A percentile compares a stretch with the other conserved stretches of the same genome.
Evolutionary conservation across 2,329 filamentous ascomycete species (phyloP).

Genomic region (Venturia oleaginea): DNA sequence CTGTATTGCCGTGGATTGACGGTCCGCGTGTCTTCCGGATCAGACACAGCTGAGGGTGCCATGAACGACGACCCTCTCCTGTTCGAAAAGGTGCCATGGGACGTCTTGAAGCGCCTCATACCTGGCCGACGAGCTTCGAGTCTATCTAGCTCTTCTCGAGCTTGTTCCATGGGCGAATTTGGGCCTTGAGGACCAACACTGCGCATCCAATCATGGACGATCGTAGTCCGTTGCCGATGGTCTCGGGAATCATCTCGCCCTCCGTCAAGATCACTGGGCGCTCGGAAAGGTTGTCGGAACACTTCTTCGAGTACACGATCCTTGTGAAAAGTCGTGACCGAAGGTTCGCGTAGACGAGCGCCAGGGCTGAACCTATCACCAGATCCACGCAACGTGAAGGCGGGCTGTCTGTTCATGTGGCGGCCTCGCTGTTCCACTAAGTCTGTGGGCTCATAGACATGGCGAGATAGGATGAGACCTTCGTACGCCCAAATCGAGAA

Average conservation of each 20-base stretch:
- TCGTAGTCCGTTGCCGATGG: constrained; percentile 59
- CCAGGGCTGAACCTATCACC: constrained; percentile 62
- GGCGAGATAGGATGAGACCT: constrained; percentile 63
- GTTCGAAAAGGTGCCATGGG: constrained; percentile 19
- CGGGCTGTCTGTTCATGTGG: constrained; percentile 44
- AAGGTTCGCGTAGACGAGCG: constrained; percentile 67
- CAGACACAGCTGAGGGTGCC: constrained; percentile 48
- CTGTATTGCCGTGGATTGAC: constrained; percentile 22
- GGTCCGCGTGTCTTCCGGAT: constrained; percentile 41
- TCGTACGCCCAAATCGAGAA: constrained; percentile 86
- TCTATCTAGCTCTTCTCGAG: constrained; percentile 48
- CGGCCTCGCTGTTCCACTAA: constrained; percentile 63
- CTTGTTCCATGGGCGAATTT: constrained; percentile 51
- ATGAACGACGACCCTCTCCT: not conserved
- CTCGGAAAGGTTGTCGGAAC: constrained; percentile 60
- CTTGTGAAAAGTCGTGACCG: constrained; percentile 79
- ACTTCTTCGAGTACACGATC: constrained; percentile 87
- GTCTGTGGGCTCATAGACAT: constrained; percentile 75
- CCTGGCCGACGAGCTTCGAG: constrained; percentile 47
- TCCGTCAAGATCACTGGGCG: constrained; percentile 31
- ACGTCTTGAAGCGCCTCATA: constrained; percentile 42
- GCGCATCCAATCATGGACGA: constrained; percentile 88
- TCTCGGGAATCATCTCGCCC: constrained; percentile 50
- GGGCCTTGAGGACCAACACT: constrained; percentile 46
- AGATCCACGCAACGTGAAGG: constrained; percentile 30